Evolutionary conservation across 768 basidiomycete species (phyloP).

Genomic region (Candolleomyces efflorescens): DNA sequence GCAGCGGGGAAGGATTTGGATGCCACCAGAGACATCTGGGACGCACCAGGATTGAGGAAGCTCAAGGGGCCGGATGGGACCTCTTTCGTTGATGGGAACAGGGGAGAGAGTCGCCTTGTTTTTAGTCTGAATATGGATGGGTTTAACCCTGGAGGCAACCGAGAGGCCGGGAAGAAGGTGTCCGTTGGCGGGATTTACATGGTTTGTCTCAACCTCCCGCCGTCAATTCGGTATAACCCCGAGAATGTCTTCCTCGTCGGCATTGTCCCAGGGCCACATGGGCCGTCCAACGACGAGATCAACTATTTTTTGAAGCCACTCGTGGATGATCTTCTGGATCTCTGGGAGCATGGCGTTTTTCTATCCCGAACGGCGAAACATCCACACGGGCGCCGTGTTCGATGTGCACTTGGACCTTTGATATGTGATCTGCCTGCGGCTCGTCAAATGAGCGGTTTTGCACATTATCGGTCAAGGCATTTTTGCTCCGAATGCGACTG

Average conservation of each 20-base stretch:
- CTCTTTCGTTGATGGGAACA: slow-evolving; percentile 6
- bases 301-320: slow-evolving; percentile 31
- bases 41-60: neutral
- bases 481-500: slow-evolving; percentile 9
- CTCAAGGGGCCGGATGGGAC: slow-evolving; percentile 3
- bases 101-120: slow-evolving; percentile 14
- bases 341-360: slow-evolving; percentile 25
- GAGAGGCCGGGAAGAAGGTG: slow-evolving; percentile 17
- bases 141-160: slow-evolving; percentile 27
- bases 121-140: slow-evolving; percentile 26
- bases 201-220: slow-evolving; percentile 29
- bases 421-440: slow-evolving; percentile 28
- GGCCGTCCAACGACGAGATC: slow-evolving; percentile 25
- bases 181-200: slow-evolving; percentile 21
- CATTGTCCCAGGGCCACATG: slow-evolving; percentile 8
- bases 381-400: slow-evolving; percentile 19
- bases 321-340: slow-evolving; percentile 24
- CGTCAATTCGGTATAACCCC: slow-evolving; percentile 13
- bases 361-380: slow-evolving; percentile 13
- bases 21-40: neutral
- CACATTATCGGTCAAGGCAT: slow-evolving; percentile 1
- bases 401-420: slow-evolving; percentile 21
- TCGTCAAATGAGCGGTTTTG: slow-evolving; percentile 21
- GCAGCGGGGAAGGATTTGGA: neutral
- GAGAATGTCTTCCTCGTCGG: slow-evolving; percentile 21